Evolutionary conservation across 2,329 filamentous ascomycete genomes (phyloP).

Genomic region (Helminthosporium solani): DNA sequence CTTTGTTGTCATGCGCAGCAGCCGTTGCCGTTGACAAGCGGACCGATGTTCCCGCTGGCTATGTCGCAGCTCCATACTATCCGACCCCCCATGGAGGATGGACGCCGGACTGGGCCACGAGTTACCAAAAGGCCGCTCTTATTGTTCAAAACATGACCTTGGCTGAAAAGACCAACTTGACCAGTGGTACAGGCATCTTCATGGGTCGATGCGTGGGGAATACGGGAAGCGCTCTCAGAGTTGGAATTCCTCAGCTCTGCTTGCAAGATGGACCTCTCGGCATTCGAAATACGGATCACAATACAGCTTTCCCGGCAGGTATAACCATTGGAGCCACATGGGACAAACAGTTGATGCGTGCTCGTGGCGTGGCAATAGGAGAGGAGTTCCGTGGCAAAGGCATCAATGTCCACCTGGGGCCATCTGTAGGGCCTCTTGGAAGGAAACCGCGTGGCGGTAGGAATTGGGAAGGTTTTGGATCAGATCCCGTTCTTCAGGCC

Average conservation of each 20-base stretch:
- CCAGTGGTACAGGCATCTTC: constrained; percentile 67
- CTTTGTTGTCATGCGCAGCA: constrained; percentile 19
- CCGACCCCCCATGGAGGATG: constrained; percentile 73
- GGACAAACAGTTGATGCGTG: constrained; percentile 70
- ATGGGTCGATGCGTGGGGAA: constrained; percentile 77
- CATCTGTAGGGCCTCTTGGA: constrained; percentile 69
- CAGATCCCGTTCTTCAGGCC: constrained; percentile 70
- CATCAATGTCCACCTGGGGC: constrained; percentile 69
- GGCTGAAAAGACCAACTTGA: constrained; percentile 78
- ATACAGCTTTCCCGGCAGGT: constrained; percentile 76
- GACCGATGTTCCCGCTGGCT: constrained; percentile 35
- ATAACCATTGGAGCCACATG: constrained; percentile 75
- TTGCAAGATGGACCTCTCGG: constrained; percentile 69
- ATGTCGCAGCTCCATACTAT: constrained; percentile 62
- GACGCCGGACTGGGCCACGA: constrained; percentile 65
- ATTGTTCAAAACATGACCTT: constrained; percentile 75
- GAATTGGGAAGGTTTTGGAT: constrained; percentile 73
- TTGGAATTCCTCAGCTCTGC: constrained; percentile 68
- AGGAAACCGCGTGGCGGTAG: constrained; percentile 64
- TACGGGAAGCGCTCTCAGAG: constrained; percentile 67
- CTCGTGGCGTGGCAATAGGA: constrained; percentile 67
- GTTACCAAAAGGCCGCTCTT: constrained; percentile 67
- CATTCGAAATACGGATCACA: constrained; percentile 70
- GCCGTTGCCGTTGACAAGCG: constrained; percentile 33
- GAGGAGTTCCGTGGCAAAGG: constrained; percentile 73